Percentiles rank a stretch among this genome's conserved stretches.
Evolutionary conservation across 2,329 filamentous ascomycete genomes (phyloP).

Genomic region (Aspergillus unguis): DNA sequence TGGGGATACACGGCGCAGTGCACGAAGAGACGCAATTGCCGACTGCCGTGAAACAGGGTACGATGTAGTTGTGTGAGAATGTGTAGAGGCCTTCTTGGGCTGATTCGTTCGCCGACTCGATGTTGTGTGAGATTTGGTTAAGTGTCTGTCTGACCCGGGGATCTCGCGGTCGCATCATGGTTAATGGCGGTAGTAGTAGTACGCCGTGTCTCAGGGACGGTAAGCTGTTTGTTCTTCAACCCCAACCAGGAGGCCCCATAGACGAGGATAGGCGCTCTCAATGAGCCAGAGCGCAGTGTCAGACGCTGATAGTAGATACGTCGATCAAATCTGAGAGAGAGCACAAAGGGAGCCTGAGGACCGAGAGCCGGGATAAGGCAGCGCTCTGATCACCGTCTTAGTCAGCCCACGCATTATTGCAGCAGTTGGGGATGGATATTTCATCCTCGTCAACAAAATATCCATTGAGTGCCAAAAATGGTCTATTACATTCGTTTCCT

Average conservation of each 20-base stretch:
- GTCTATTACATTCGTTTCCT: conserved; percentile 65
- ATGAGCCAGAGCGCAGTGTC: background rate
- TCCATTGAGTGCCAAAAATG: conserved; percentile 35
- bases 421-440: background rate
- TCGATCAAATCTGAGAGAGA: background rate
- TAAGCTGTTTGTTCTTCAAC: conserved; percentile 2
- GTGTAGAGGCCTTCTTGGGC: conserved; percentile 89
- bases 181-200: conserved; percentile 16
- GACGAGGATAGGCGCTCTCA: background rate
- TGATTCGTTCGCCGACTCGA: conserved; percentile 84
- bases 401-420: conserved; percentile 24
- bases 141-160: conserved; percentile 88
- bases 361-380: conserved; percentile 5
- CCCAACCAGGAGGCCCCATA: conserved; percentile 17
- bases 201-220: conserved; percentile 31
- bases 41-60: conserved; percentile 71
- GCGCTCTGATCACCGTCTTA: conserved; percentile 29
- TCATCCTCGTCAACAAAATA: background rate
- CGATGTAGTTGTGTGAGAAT: conserved; percentile 81
- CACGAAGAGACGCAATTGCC: conserved; percentile 63
- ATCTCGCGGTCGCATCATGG: conserved; percentile 64
- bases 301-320: background rate
- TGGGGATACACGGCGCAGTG: conserved; percentile 66
- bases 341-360: conserved; percentile 16
- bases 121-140: conserved; percentile 86